Percentiles rank a stretch among this genome's conserved stretches.
phyloP scores from a whole-genome alignment of 129 eudicot genomes.

The Kitagawia praeruptora region DNA sequence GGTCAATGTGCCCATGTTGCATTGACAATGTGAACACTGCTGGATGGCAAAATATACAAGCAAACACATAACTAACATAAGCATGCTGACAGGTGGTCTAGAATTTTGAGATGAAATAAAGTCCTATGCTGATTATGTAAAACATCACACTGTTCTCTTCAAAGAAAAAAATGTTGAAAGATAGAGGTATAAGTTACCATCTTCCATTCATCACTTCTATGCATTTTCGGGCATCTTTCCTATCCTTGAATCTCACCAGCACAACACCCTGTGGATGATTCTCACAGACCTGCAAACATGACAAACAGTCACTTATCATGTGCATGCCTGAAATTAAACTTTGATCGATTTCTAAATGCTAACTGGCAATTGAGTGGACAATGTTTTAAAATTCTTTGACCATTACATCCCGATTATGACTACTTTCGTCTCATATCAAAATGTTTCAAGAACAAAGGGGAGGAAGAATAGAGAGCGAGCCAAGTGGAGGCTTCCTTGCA shows the following conservation, averaged over 20 bases:
- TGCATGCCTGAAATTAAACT: neutral
- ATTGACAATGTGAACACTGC: neutral
- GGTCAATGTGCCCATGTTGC: neutral
- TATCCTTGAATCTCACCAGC: slow-evolving; percentile 77
- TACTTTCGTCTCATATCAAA: neutral
- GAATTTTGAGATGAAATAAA: neutral
- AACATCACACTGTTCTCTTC: neutral
- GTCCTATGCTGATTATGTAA: neutral
- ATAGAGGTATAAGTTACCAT: slow-evolving; percentile 43
- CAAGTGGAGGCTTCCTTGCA: neutral
- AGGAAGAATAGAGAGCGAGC: neutral
- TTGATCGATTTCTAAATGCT: neutral
- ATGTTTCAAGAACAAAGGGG: neutral
- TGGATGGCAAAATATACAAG: neutral
- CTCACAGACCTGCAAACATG: slow-evolving; percentile 69
- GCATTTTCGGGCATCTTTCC: slow-evolving; percentile 73
- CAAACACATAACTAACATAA: neutral
- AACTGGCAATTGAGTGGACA: neutral
- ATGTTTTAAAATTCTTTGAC: neutral
- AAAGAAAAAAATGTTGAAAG: neutral
- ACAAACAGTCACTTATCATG: neutral
- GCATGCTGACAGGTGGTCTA: neutral
- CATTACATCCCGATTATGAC: neutral
- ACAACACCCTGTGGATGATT: slow-evolving; percentile 95
- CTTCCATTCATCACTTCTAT: slow-evolving; percentile 90